These are phyloP conservation scores for Pseudofabraea citricarpa DNA, from an alignment of 2,329 filamentous ascomycete genomes.

Conservation along the genomic window DNA sequence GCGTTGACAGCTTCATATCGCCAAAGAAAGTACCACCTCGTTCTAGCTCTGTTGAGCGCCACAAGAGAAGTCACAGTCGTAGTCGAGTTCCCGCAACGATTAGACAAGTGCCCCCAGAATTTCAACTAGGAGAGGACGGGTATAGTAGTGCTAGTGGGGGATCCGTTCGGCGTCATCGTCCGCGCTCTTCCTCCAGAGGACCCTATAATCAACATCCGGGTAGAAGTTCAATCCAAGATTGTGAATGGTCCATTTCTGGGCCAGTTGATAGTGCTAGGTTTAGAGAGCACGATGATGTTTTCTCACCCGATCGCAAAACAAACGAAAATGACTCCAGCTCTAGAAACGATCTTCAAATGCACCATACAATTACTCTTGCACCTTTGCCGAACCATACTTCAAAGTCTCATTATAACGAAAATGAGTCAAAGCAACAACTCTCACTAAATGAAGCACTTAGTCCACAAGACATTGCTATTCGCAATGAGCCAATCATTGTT, in stretches of 20 bases:
- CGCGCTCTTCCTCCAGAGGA: background rate
- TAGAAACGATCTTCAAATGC: background rate
- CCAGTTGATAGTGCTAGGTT: conserved; percentile 7
- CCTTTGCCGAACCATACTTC: conserved; percentile 12
- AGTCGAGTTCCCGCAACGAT: conserved; percentile 18
- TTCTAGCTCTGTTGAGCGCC: conserved; percentile 13
- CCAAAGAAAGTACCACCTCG: conserved; percentile 6
- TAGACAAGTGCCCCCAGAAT: conserved; percentile 16
- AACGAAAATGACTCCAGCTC: conserved; percentile 1
- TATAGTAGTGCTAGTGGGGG: background rate
- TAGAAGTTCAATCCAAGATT: background rate
- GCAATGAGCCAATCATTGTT: conserved; percentile 15
- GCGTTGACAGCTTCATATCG: conserved; percentile 11
- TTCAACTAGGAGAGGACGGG: background rate
- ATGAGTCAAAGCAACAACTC: conserved; percentile 3
- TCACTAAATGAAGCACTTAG: conserved; percentile 8
- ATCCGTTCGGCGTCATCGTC: background rate
- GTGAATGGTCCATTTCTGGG: conserved; percentile 11
- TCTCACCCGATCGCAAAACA: conserved; percentile 9
- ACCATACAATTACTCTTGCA: background rate
- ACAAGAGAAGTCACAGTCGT: conserved; percentile 1
- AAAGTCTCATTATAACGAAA: conserved; percentile 15
- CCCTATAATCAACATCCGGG: background rate
- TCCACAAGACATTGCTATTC: conserved; percentile 23
- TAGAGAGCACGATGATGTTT: conserved; percentile 17